Conservation (phyloP, 2,329 filamentous ascomycete genomes). For the Colletotrichum sp. region DNA sequence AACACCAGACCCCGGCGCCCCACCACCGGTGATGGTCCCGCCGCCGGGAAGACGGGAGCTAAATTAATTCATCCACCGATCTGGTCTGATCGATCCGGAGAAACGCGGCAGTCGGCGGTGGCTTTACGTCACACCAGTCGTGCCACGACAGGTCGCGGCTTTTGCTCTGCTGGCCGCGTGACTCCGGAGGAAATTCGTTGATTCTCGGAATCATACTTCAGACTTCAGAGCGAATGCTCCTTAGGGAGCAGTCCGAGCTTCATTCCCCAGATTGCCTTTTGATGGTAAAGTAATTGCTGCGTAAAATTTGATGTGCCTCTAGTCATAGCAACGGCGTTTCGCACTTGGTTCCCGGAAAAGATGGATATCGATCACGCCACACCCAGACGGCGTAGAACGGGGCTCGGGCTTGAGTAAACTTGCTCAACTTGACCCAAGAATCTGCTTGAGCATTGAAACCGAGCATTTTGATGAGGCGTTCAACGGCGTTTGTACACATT, state of each 20-base stretch:
- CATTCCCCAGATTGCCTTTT: neutral
- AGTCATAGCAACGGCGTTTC: neutral
- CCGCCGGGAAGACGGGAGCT: constrained; percentile 8
- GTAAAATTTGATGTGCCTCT: neutral
- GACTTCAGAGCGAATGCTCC: neutral
- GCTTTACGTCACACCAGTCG: neutral
- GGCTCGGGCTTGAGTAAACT: neutral
- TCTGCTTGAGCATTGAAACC: neutral
- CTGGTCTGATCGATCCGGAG: neutral
- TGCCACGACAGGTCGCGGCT: constrained; percentile 5
- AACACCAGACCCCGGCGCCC: constrained; percentile 9
- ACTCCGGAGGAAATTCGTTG: constrained; percentile 7
- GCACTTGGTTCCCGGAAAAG: neutral
- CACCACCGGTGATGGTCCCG: neutral
- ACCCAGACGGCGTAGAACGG: neutral
- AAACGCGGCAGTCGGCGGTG: neutral
- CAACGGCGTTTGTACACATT: neutral
- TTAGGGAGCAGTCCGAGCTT: neutral
- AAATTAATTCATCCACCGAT: neutral
- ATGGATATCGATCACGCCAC: neutral
- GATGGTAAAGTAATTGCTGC: neutral
- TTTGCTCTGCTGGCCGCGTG: neutral
- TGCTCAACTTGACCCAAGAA: neutral
- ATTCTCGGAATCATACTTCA: neutral
- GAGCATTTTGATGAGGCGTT: neutral